Evolutionary conservation across 164 flowering plant species (phyloP).

Genomic region (Cinnamomum micranthum): DNA sequence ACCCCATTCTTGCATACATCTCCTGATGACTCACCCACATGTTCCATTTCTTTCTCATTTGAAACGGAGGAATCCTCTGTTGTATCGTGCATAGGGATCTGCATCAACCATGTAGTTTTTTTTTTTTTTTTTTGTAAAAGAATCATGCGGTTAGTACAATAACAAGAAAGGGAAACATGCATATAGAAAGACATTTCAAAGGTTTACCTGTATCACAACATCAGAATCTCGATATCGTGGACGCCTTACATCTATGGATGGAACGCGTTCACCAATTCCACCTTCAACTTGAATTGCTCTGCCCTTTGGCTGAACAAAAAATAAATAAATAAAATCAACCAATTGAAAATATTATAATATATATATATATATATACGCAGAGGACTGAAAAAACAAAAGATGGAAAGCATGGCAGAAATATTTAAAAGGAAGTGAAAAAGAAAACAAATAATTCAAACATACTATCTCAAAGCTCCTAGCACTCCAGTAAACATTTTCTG

Average conservation of each 20-base stretch:
- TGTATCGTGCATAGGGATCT: conserved; percentile 46
- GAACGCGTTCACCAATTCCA: conserved; percentile 41
- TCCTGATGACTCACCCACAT: conserved; percentile 1
- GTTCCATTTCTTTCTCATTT: conserved; percentile 18
- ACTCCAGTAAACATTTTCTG: conserved; percentile 17
- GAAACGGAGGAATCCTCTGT: conserved; percentile 23
- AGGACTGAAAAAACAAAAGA: neutral
- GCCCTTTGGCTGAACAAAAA: conserved; percentile 44
- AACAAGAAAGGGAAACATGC: neutral
- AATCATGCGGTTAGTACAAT: conserved; percentile 7
- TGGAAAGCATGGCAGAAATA: neutral
- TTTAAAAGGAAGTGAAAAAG: neutral
- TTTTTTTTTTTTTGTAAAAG: too few relatives aligned
- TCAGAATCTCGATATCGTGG: conserved; percentile 46
- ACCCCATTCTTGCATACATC: conserved; percentile 20
- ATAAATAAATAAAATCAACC: neutral
- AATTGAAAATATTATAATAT: neutral
- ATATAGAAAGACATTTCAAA: neutral
- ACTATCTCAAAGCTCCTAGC: conserved; percentile 23
- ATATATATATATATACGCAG: neutral
- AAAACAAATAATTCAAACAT: conserved; percentile 5
- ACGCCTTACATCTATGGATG: conserved; percentile 44
- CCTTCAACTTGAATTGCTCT: conserved; percentile 61
- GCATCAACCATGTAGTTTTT: conserved; percentile 9
- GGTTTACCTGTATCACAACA: conserved; percentile 62